Percentiles rank a stretch among this genome's conserved stretches.
Evolutionary conservation across 257 asterid species (phyloP).

Genomic region (Prunella vulgaris): DNA sequence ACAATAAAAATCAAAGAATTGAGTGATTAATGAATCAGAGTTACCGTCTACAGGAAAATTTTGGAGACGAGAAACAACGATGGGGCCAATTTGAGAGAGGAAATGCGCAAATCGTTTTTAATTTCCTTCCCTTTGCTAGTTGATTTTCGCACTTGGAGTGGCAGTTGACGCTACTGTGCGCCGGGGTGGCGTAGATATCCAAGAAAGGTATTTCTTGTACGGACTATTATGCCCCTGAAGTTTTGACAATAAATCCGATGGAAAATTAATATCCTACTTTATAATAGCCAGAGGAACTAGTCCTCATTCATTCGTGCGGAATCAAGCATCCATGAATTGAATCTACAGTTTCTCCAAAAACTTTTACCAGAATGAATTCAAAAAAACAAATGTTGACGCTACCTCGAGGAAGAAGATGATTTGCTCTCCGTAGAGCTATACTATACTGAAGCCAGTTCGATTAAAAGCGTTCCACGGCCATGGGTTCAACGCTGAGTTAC

Average conservation of each 20-base stretch:
- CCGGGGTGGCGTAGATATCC: conserved; percentile 14
- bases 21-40: neutral
- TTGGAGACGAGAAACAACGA: neutral
- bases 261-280: too few species aligned
- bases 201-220: neutral
- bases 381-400: too few species aligned
- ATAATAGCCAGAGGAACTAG: too few species aligned
- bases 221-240: conserved; percentile 24
- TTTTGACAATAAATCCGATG: neutral
- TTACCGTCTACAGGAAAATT: conserved; percentile 5
- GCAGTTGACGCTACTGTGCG: conserved; percentile 25
- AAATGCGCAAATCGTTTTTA: conserved; percentile 7
- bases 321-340: too few species aligned
- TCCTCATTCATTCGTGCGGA: too few species aligned
- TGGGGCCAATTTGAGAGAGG: conserved; percentile 25
- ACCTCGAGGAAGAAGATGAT: too few species aligned
- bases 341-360: too few species aligned
- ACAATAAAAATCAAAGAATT: neutral
- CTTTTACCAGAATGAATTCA: too few species aligned
- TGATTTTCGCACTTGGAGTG: conserved; percentile 17
- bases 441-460: too few species aligned
- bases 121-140: conserved; percentile 1
- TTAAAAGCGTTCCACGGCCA: too few species aligned
- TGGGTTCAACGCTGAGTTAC: too few species aligned
- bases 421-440: too few species aligned